Evolutionary conservation across 306 rosid genomes (phyloP).

Genomic region (Pyrus bretschneideri): DNA sequence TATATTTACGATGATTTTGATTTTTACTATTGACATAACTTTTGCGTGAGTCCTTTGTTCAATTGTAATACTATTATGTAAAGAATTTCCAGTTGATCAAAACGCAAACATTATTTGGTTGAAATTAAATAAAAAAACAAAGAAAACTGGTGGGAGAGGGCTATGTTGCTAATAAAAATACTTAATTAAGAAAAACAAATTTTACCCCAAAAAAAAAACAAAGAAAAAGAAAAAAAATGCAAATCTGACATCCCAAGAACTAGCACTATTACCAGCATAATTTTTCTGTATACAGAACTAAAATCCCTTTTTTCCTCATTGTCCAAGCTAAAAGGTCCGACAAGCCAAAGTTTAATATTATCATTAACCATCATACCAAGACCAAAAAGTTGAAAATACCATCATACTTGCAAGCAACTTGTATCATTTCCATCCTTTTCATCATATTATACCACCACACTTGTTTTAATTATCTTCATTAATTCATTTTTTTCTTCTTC

Average conservation of each 20-base stretch:
- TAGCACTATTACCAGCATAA: background rate
- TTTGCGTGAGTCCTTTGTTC: background rate
- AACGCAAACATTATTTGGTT: background rate
- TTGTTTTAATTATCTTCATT: conserved; percentile 1
- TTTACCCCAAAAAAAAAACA: too few species aligned
- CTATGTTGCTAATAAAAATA: background rate
- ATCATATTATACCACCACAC: conserved; percentile 14
- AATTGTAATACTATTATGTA: background rate
- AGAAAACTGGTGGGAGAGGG: background rate
- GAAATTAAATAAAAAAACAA: background rate
- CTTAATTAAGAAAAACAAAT: background rate
- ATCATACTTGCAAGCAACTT: conserved; percentile 17
- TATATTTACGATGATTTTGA: background rate
- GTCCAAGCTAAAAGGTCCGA: conserved; percentile 19
- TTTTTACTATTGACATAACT: background rate
- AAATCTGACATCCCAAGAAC: background rate
- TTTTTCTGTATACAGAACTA: background rate
- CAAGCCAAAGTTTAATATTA: conserved; percentile 20
- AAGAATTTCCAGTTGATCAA: background rate
- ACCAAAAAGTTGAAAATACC: conserved; percentile 13
- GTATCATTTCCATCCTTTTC: conserved; percentile 19
- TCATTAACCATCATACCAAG: conserved; percentile 26
- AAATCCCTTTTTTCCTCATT: background rate
- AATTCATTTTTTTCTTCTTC: background rate
- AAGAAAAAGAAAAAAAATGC: too few species aligned